These are phyloP conservation scores for Talaromyces sp. DNA, from an alignment of 2,329 filamentous ascomycete species.

Conservation along the genomic window DNA sequence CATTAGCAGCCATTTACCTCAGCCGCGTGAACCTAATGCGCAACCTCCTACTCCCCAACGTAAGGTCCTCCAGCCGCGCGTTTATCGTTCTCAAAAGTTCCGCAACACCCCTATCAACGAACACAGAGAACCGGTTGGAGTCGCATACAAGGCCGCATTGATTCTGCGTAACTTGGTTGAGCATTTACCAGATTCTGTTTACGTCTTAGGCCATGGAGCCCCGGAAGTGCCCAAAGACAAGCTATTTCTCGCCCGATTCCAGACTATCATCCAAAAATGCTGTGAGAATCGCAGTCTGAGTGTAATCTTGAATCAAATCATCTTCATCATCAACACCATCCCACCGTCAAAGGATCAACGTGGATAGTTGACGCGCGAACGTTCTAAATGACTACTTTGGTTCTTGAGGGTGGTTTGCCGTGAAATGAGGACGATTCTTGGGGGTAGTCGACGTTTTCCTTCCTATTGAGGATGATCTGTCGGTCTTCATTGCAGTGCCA, in stretches of 20 bases:
- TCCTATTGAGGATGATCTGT: neutral
- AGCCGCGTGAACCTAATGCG: constrained; percentile 34
- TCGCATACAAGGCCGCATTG: constrained; percentile 47
- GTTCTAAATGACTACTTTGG: neutral
- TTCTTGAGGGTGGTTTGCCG: neutral
- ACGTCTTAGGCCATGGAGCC: constrained; percentile 22
- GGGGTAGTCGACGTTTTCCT: neutral
- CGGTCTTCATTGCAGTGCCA: neutral
- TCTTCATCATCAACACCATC: neutral
- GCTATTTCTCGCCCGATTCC: constrained; percentile 39
- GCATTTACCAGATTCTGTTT: constrained; percentile 33
- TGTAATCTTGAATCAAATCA: constrained; percentile 30
- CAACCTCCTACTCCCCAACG: constrained; percentile 36
- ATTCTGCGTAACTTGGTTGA: constrained; percentile 48
- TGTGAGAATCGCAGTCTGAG: constrained; percentile 42
- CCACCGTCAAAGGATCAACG: neutral
- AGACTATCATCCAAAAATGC: constrained; percentile 38
- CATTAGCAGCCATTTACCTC: constrained; percentile 37
- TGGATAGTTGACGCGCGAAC: neutral
- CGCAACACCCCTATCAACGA: constrained; percentile 44
- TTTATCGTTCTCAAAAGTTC: constrained; percentile 40
- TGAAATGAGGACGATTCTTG: neutral
- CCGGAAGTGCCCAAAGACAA: constrained; percentile 31
- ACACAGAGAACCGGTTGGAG: constrained; percentile 42
- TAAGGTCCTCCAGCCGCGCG: constrained; percentile 38